Evolutionary conservation across 257 asterid species (phyloP).

Genomic region (Hygrophila difformis): DNA sequence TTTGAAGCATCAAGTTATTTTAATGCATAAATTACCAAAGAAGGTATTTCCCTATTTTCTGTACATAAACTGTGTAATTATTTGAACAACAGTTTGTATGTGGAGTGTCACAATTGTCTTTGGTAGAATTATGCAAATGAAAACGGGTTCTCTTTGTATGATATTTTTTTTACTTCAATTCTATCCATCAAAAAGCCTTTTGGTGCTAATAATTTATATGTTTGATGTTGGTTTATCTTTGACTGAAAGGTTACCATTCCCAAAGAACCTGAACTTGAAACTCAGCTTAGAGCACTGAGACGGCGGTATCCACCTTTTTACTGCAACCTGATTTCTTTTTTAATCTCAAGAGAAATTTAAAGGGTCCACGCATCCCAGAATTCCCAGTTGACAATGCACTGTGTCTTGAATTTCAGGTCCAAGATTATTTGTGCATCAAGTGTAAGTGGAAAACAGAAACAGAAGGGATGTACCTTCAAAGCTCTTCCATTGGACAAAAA

Average conservation of each 20-base stretch:
- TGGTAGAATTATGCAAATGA: too few relatives aligned
- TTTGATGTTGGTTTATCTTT: slow-evolving; percentile 13
- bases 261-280: slow-evolving; percentile 68
- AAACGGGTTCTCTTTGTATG: too few relatives aligned
- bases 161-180: too few relatives aligned
- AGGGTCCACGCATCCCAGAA: background rate
- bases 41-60: slow-evolving; percentile 31
- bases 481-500: slow-evolving; percentile 44
- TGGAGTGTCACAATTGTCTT: too few relatives aligned
- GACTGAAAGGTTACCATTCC: slow-evolving; percentile 59
- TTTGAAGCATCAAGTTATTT: slow-evolving; percentile 53
- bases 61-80: background rate
- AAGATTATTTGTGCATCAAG: slow-evolving; percentile 42
- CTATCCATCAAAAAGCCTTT: background rate
- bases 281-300: slow-evolving; percentile 69
- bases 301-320: slow-evolving; percentile 34
- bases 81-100: too few relatives aligned
- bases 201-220: background rate
- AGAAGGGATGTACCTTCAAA: slow-evolving; percentile 20
- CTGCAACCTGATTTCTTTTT: background rate
- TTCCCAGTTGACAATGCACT: background rate
- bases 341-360: slow-evolving; percentile 3
- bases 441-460: slow-evolving; percentile 31
- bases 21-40: slow-evolving; percentile 53
- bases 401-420: slow-evolving; percentile 34